These are phyloP conservation scores for Phytophthora agathidicida DNA, from an alignment of 352 stramenopile genomes.

Conservation along the genomic window DNA sequence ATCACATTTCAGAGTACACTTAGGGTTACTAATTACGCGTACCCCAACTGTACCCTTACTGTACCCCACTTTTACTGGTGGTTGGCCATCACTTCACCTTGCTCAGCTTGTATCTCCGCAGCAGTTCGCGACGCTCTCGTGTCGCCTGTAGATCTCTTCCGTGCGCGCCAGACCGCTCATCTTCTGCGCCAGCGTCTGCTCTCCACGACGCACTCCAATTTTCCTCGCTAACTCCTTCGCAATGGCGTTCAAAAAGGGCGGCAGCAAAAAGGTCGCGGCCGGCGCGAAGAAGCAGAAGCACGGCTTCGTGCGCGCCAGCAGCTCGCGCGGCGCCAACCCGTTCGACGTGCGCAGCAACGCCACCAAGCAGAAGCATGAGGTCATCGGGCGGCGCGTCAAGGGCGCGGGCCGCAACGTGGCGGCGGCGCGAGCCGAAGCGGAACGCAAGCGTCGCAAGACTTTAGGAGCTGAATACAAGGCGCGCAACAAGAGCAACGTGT, in stretches of 20 bases:
- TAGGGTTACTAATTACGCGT: no score
- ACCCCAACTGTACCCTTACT: no score
- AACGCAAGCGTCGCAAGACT: slow-evolving; percentile 87
- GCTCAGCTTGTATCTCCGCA: no score
- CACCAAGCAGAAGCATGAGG: slow-evolving; percentile 87
- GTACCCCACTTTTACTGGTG: background rate
- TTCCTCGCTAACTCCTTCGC: no score
- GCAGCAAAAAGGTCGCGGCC: slow-evolving; percentile 40
- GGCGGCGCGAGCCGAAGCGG: slow-evolving; percentile 78
- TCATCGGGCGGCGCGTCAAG: slow-evolving; percentile 90
- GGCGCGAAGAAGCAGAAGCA: slow-evolving; percentile 25
- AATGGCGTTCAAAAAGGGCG: slow-evolving; percentile 58
- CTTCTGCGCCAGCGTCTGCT: background rate
- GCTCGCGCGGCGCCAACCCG: slow-evolving; percentile 67
- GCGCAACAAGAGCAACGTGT: slow-evolving; percentile 90
- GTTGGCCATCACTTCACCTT: slow-evolving; percentile 4
- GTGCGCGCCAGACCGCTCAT: background rate
- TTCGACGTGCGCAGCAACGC: slow-evolving; percentile 91
- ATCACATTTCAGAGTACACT: no score
- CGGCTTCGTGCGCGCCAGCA: slow-evolving; percentile 25
- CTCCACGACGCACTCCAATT: background rate
- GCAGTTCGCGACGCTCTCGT: background rate
- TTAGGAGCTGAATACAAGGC: slow-evolving; percentile 80
- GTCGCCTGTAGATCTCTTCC: background rate
- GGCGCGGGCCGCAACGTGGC: slow-evolving; percentile 90